Base-by-base conservation (phyloP, 495 filamentous ascomycete genomes). In the Achaetomiella virescens region DNA sequence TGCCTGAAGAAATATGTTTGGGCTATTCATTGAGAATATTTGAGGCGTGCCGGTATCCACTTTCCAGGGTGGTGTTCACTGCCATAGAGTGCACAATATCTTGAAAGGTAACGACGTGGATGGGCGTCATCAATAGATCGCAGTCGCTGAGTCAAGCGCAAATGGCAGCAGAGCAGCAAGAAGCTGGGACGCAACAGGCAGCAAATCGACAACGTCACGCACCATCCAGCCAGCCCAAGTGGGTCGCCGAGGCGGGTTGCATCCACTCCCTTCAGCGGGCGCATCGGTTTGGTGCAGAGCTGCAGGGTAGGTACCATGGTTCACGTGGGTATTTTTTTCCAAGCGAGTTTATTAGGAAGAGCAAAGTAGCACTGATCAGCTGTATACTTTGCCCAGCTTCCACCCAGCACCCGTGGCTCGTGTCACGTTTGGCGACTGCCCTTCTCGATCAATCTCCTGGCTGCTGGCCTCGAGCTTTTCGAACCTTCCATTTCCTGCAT, bases 151-250 rank as follows among this genome's bases (percentile, higher is more conserved):
- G 33, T 36, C 51, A 42, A 42, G 38, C 0, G 31, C 35, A 24
- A 35, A 20, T 12, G 8, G 35, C 35, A 29, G 49, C n/a, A n/a
- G 38, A 54, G 17, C 20, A 48, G 49, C 37, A 12, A 44, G 40
- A 43, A 53, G 46, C 42, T 40, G 27, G n/a, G 44, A 41, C 20
- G 47, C 53, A 54, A 38, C 59, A 69, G 66, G 66, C 66, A 69
- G 58, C 66, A 67, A 64, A 59, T 66, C 57, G 65, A 67, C 62
- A 69, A 69, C 66, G 66, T 69, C 66, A 67, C 62, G 61, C 59
- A 66, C 49, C 52, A 42, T 57, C 33, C 49, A 46, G 54, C 49
- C 50, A 50, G 62, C 52, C 52, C 56, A 42, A 54, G 42, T 52
- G 58, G 57, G 36, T 35, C 55, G n/a, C 27, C 48, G 44, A 45